Base-by-base conservation (phyloP, 129 eudicot species). In the Mikania micrantha region DNA sequence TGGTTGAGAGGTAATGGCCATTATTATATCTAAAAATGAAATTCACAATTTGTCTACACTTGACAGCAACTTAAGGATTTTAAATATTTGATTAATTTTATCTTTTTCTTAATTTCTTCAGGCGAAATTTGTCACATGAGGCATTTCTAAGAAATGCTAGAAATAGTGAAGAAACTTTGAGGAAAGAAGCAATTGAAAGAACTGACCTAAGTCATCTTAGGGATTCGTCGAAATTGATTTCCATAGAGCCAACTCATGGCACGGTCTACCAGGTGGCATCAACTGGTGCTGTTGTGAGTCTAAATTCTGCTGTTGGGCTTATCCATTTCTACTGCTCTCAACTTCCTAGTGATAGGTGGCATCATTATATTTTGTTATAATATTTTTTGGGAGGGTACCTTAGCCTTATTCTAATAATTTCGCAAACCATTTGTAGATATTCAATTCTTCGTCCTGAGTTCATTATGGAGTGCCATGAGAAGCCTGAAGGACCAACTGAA, bases 111-210 rank as follows among this genome's bases (percentile, higher is more conserved):
- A 68, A 93, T 60, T 69, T 77, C 15, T 81, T 71, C 71, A 93
- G 99, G 75, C 95, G 81, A 69, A 93, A 93, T 70, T 61, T 89
- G 74, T 89, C 96, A 68, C 99, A 93, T 56, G 93, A 86, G 79
- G 90, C 90, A 44, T 93, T 93, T 73, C 58, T 93, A 53, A 90
- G 88, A 87, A 93, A 93, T 77, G 99, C 99, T 45, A 84, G 95
- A 78, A 93, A 86, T 32, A 93, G 99, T 77, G 99, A 93, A 78
- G 99, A 93, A 68, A 93, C 96, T 4, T 75, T 93, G 80, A 83
- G 99, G 68, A 93, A 83, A 86, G 99, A 93, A 87, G 99, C 99
- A 66, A 81, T 93, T 67, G 95, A 93, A 83, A 89, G 99, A 74
- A 93, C 99, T 17, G 95, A 93, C 72, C 83, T 93, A 35, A 93